These are phyloP conservation scores for Geranomyces michiganensis DNA, from an alignment of 192 early-diverging fungal genomes.

Conservation along the genomic window DNA sequence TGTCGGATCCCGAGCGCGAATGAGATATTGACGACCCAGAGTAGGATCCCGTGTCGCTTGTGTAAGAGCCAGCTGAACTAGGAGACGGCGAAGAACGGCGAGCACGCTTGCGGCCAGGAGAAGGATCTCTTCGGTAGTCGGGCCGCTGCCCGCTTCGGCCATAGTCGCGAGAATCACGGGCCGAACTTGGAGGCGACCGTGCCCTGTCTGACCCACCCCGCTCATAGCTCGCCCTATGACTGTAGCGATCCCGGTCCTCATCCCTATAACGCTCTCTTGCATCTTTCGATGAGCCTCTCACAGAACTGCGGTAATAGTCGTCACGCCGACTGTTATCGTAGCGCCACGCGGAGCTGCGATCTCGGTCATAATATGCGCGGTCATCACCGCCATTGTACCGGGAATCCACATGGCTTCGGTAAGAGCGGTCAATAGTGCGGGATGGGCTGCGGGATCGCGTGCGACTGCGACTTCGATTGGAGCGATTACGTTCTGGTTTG, in stretches of 20 bases:
- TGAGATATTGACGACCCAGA: background rate
- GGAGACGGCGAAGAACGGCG: background rate
- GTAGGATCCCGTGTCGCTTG: slow-evolving; percentile 6
- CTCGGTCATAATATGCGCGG: slow-evolving; percentile 27
- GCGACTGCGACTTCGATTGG: slow-evolving; percentile 31
- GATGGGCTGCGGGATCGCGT: slow-evolving; percentile 1
- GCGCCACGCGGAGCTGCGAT: background rate
- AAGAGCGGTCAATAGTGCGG: slow-evolving; percentile 1
- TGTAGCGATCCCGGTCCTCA: background rate
- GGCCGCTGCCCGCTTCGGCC: background rate
- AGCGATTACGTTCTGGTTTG: slow-evolving; percentile 15
- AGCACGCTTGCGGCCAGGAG: background rate
- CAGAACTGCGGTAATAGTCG: background rate
- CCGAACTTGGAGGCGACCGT: background rate
- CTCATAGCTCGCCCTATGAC: background rate
- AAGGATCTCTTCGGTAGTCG: slow-evolving; percentile 3
- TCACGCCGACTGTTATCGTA: background rate
- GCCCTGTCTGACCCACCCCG: background rate
- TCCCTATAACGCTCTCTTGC: background rate
- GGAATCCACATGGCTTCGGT: slow-evolving; percentile 4
- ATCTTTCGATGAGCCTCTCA: background rate
- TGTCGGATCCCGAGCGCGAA: background rate
- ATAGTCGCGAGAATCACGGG: background rate
- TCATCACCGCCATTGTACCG: slow-evolving; percentile 16
- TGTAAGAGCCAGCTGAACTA: background rate